Evolutionary conservation across 345 rosid species (phyloP).

Genomic region (Mallotus nudiflorus): DNA sequence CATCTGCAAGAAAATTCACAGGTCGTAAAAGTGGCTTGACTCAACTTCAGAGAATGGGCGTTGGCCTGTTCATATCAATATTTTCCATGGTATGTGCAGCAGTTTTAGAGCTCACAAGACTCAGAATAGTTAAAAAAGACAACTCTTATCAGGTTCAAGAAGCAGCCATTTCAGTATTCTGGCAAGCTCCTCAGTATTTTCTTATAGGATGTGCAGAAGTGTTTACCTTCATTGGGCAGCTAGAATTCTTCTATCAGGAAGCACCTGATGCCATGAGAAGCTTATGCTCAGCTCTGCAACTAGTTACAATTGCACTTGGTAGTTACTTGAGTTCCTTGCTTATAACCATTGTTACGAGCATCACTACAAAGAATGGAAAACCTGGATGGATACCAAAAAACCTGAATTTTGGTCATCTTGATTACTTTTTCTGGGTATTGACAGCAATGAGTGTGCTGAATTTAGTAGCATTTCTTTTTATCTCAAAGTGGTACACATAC

Average conservation of each 20-base stretch:
- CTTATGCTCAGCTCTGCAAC: slow-evolving; percentile 41
- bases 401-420: slow-evolving; percentile 41
- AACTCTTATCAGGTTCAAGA: neutral
- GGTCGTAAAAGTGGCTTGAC: slow-evolving; percentile 34
- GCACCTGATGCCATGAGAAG: slow-evolving; percentile 61
- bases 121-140: slow-evolving; percentile 25
- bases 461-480: slow-evolving; percentile 28
- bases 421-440: slow-evolving; percentile 46
- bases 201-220: slow-evolving; percentile 52
- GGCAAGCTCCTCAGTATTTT: slow-evolving; percentile 57
- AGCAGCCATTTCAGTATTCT: slow-evolving; percentile 43
- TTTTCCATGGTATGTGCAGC: slow-evolving; percentile 42
- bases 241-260: slow-evolving; percentile 55
- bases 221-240: slow-evolving; percentile 46
- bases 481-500: slow-evolving; percentile 46
- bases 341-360: slow-evolving; percentile 27
- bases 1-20: slow-evolving; percentile 32
- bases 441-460: slow-evolving; percentile 36
- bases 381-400: slow-evolving; percentile 24
- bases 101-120: slow-evolving; percentile 30
- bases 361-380: slow-evolving; percentile 26
- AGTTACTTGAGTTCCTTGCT: slow-evolving; percentile 43
- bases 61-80: slow-evolving; percentile 42
- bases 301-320: slow-evolving; percentile 34
- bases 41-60: slow-evolving; percentile 47